Evolutionary conservation across 2,329 filamentous ascomycete species (phyloP), one percentile per base, ranked within the genome.

Genomic region (Trichoderma lentiforme): DNA sequence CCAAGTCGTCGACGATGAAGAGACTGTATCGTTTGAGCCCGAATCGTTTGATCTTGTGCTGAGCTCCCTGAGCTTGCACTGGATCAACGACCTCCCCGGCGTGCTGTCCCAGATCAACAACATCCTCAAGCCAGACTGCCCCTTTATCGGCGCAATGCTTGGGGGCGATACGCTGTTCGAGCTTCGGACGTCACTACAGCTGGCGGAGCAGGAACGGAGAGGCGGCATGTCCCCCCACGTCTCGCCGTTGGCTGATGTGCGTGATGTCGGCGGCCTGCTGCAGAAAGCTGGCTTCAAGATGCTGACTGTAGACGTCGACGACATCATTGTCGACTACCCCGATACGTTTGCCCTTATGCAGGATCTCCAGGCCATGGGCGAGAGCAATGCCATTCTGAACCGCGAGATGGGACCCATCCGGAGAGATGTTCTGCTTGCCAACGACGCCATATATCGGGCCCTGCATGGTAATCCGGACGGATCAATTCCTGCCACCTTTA

Each of bases 71-170:
- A 95, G 92, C 72, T 86, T 99, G 80, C 96, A 99, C 82, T 99
- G 96, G 96, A 92, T 98, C 85, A 99, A 99, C 80, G 94, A 99
- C 81, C 88, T 99, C 6, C 96, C 96, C 0, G 93, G 92, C 1
- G 85, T 97, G 12, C 87, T 99, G 2, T 86, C 90, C 1, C 93
- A 97, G 79, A 92, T 98, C 79, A 97, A 97, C 84, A 88, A 89
- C 75, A 85, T 97, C 39, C 87, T 99, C 30, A 97, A 97, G 82
- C 94, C 95, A 0, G 96, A 99, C 80, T 88, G 89, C 71, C 94
- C 97, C 1, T 97, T 99, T 79, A 91, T 99, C 61, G 95, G 93
- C 15, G 95, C 95, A 75, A 99, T 99, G 95, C 91, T 97, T 73
- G 96, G 96, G 71, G 96, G 96, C 0, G 96, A 99, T 81, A 95